These are phyloP conservation scores for Globisporangium polare DNA, from an alignment of 352 stramenopile genomes.

Conservation along the genomic window DNA sequence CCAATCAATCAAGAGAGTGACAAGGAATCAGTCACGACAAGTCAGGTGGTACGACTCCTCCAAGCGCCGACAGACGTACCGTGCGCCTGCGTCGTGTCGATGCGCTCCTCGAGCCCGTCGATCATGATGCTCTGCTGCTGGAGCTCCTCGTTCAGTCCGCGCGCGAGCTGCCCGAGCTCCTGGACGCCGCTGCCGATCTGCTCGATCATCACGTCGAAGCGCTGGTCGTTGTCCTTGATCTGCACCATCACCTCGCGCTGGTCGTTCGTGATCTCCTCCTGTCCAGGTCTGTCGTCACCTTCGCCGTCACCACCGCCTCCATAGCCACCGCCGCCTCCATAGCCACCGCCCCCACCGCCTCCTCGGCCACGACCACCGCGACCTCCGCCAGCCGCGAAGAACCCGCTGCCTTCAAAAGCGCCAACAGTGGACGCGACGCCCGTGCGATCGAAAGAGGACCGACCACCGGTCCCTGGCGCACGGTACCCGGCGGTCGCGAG, in stretches of 20 bases:
- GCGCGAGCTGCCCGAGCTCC: constrained; percentile 68
- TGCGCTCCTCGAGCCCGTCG: constrained; percentile 72
- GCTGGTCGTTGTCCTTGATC: constrained; percentile 81
- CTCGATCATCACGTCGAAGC: constrained; percentile 83
- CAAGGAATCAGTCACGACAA: too few relatives aligned
- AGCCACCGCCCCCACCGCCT: constrained; percentile 23
- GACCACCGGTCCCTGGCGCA: constrained; percentile 27
- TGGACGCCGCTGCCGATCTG: constrained; percentile 80
- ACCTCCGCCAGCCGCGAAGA: constrained; percentile 38
- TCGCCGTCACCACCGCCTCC: constrained; percentile 18
- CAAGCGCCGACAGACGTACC: too few relatives aligned
- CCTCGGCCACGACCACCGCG: constrained; percentile 17
- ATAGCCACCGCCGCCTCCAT: constrained; percentile 16
- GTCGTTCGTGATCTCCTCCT: constrained; percentile 64
- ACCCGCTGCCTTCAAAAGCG: constrained; percentile 60
- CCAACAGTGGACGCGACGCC: constrained; percentile 44
- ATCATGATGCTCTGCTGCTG: constrained; percentile 88
- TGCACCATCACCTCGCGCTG: constrained; percentile 63
- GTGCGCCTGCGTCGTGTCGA: constrained; percentile 74
- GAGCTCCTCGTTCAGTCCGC: constrained; percentile 79
- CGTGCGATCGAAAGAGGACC: constrained; percentile 41
- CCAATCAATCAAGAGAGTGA: neutral
- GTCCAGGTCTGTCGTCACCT: constrained; percentile 23
- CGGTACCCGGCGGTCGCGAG: constrained; percentile 58
- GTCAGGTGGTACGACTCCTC: too few relatives aligned